Evolutionary conservation across 257 asterid genomes (phyloP).

Genomic region (Coffea canephora): DNA sequence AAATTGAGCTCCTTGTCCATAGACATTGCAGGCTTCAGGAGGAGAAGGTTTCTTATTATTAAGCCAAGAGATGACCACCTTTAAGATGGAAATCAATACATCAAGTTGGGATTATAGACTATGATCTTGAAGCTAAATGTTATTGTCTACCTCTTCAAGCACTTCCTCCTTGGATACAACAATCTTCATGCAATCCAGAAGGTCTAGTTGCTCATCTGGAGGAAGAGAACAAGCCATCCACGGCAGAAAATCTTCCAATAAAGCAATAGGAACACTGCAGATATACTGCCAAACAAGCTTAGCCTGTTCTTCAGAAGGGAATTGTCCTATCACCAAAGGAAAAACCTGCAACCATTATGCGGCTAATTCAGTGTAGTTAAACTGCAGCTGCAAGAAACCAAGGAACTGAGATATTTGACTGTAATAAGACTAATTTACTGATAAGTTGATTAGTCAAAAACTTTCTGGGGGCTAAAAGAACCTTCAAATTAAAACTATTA

Average conservation of each 20-base stretch:
- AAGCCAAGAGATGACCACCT: slow-evolving; percentile 80
- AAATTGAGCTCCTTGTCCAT: slow-evolving; percentile 48
- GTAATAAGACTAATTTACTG: too few relatives aligned
- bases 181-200: slow-evolving; percentile 48
- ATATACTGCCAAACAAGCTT: slow-evolving; percentile 79
- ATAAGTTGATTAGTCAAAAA: not conserved
- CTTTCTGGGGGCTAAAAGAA: not conserved
- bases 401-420: not conserved
- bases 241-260: slow-evolving; percentile 72
- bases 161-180: slow-evolving; percentile 62
- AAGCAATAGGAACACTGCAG: slow-evolving; percentile 67
- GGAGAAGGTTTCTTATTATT: slow-evolving; percentile 38
- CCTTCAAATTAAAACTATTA: not conserved
- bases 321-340: slow-evolving; percentile 55
- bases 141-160: slow-evolving; percentile 66
- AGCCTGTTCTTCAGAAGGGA: slow-evolving; percentile 62
- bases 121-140: slow-evolving; percentile 18
- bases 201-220: slow-evolving; percentile 49
- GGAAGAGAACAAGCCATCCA: slow-evolving; percentile 62
- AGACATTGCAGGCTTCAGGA: slow-evolving; percentile 27
- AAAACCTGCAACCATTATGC: slow-evolving; percentile 56
- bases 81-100: slow-evolving; percentile 26
- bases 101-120: slow-evolving; percentile 26
- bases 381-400: not conserved
- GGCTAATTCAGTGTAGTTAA: not conserved